Evolutionary conservation across 2,329 filamentous ascomycete species (phyloP), one percentile per base, ranked within the genome.

Genomic region (Penicillium sp.): DNA sequence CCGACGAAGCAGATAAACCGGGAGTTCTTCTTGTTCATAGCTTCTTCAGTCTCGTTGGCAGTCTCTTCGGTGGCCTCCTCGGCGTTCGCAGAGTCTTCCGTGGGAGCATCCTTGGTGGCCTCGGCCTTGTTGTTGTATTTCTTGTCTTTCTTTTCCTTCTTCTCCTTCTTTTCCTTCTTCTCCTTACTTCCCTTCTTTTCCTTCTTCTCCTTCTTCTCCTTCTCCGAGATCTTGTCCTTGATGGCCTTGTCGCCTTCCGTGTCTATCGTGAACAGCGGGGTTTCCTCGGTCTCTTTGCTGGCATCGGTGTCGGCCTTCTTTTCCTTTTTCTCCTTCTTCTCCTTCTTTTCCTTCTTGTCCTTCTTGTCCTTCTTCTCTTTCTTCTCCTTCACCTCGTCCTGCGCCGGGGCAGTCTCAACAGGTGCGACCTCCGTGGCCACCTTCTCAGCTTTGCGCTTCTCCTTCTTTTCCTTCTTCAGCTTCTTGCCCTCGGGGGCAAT

Each of bases 1-100:
- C 82, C 86, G 56, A 92, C 83, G 72, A 93, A 93, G 62, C 86
- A 81, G 53, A 90, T 89, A 74, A 89, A 89, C 52, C 86, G 80
- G 13, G 75, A 68, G 50, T 77, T 77, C 52, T 68, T 71, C 54
- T 62, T 12, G 12, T 40, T 42, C 13, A 50, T 46, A 6, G 35
- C 45, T 5, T 42, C 42, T 27, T 65, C 60, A 42, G 52, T 50
- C 23, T 52, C 50, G 10, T 56, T 53, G 24, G 50, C 40, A 12
- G 37, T 15, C 4, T 49, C 37, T 35, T 60, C 46, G 8, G 32
- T 18, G 7, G 33, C 33, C 42, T 64, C 28, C 24, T 57, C 23
- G 13, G 42, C 15, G 23, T 45, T 29, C 12, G 45, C 46, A 9
- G 53, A 42, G 20, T 55, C 29, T 24, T 46, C 46, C 33, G 57